A percentile compares a stretch with the other conserved stretches of the same genome.
Conservation (phyloP, 139 green algal genomes). For the Chlamydomonas sphaeroides region DNA sequence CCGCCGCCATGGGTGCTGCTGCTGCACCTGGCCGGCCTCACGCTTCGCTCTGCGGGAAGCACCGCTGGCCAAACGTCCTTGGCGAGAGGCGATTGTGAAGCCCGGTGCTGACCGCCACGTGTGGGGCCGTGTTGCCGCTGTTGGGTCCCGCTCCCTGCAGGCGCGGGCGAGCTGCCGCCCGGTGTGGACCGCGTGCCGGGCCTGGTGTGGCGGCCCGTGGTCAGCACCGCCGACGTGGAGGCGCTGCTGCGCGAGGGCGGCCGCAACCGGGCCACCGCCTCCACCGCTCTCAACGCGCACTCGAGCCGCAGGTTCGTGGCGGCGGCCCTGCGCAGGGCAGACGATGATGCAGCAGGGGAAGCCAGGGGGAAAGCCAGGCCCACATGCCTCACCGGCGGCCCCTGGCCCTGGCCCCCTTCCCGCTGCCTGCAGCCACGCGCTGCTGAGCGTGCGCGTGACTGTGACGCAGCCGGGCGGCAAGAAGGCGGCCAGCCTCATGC, state of each 20-base stretch:
- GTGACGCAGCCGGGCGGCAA: conserved; percentile 45
- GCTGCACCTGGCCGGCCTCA: no score
- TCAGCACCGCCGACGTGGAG: conserved; percentile 33
- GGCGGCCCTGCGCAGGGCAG: no score
- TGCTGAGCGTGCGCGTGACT: conserved; percentile 75
- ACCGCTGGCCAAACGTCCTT: no score
- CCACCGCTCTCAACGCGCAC: conserved; percentile 82
- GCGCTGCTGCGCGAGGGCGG: conserved; percentile 55
- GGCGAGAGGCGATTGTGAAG: no score
- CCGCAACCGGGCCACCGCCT: conserved; percentile 55
- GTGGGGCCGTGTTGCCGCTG: no score
- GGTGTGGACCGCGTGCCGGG: conserved; percentile 52
- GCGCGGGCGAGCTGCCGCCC: conserved; percentile 57
- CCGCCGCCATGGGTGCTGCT: no score
- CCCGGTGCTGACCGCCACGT: not conserved
- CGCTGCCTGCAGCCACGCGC: conserved; percentile 69
- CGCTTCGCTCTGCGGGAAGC: no score
- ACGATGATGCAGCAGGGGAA: no score
- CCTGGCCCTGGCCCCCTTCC: no score
- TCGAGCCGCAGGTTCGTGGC: no score
- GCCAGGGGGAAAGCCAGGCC: no score
- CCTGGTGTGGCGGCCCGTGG: conserved; percentile 39
- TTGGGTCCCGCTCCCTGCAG: not conserved
- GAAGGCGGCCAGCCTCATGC: conserved; percentile 50
- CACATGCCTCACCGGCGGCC: no score